phyloP scores from a whole-genome alignment of 768 basidiomycete species.

The Suillus hirtellus region DNA sequence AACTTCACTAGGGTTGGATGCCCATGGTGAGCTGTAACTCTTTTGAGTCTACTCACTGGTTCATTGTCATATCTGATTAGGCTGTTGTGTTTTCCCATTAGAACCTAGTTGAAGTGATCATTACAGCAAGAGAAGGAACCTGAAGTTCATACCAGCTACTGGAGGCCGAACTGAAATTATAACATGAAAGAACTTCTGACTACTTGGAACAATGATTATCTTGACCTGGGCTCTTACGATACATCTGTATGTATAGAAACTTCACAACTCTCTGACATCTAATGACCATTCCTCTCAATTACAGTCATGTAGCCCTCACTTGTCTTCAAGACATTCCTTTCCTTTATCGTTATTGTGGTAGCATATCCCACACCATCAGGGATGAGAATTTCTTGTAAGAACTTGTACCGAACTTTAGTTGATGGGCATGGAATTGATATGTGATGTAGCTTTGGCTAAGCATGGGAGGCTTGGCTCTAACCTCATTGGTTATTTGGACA shows the following conservation, averaged over 20 bases:
- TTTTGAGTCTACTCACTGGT: no score
- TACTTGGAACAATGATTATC: not conserved
- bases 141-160: not conserved
- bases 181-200: not conserved
- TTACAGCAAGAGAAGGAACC: constrained; percentile 1
- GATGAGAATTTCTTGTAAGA: not conserved
- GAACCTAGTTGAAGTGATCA: not conserved
- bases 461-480: not conserved
- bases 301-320: not conserved
- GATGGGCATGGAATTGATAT: not conserved
- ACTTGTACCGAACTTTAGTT: not conserved
- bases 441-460: not conserved
- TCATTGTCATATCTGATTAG: not conserved
- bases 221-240: not conserved
- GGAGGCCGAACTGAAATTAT: not conserved
- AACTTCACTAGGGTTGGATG: no score
- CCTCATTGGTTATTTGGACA: not conserved
- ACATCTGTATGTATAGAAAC: not conserved
- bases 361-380: not conserved
- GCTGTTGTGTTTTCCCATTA: not conserved
- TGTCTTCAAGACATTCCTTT: not conserved
- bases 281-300: not conserved
- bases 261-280: not conserved
- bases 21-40: no score
- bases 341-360: not conserved